These are phyloP conservation scores for Penicillium hordei DNA, from an alignment of 2,329 filamentous ascomycete species.

Conservation along the genomic window DNA sequence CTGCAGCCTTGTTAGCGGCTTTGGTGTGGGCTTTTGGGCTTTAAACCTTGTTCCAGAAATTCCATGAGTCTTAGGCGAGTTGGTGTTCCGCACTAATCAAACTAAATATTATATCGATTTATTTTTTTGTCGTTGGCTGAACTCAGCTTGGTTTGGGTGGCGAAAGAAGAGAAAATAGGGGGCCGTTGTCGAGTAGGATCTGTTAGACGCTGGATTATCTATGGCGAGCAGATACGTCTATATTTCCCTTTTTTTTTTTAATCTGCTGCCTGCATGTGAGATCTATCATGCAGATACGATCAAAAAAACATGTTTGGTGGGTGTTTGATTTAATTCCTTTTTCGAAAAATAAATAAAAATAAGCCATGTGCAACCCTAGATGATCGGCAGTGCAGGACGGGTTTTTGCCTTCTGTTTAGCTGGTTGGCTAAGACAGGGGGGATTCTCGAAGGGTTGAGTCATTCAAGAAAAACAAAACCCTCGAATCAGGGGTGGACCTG, in stretches of 20 bases:
- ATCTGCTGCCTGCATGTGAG: constrained; percentile 11
- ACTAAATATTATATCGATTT: neutral
- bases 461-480: constrained; percentile 13
- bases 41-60: constrained; percentile 19
- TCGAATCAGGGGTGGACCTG: constrained; percentile 21
- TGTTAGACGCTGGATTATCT: neutral
- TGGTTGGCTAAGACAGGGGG: constrained; percentile 12
- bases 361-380: constrained; percentile 26
- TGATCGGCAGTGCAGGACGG: constrained; percentile 25
- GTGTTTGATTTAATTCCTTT: neutral
- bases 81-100: neutral
- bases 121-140: neutral
- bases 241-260: neutral
- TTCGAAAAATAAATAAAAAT: neutral
- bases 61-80: constrained; percentile 5
- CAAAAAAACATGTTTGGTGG: neutral
- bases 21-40: constrained; percentile 4
- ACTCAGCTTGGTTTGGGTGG: constrained; percentile 1
- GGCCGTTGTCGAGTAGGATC: neutral
- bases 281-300: constrained; percentile 7
- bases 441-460: constrained; percentile 24
- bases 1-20: constrained; percentile 6
- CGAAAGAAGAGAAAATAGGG: neutral
- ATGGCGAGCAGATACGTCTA: constrained; percentile 3
- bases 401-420: constrained; percentile 12